Base-by-base conservation (phyloP, 1,139 yeast genomes). In the Blastobotrys capitulatus region DNA sequence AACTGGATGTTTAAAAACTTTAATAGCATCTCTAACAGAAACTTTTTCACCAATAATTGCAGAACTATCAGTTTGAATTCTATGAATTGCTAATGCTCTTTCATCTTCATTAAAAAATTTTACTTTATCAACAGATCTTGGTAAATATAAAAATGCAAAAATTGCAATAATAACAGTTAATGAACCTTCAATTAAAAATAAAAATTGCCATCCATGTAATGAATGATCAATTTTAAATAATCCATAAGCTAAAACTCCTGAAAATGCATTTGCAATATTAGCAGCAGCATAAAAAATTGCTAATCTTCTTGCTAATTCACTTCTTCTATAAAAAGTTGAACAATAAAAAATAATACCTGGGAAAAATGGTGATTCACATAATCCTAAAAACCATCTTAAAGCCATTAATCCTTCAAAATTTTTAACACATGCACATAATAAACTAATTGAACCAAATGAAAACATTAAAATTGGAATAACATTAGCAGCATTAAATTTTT, bases 371-470 rank as follows among this genome's bases (percentile, higher is more conserved):
- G 64, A 60, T 40, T 62, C 66, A 40, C 57, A 55, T 38, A 61
- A 46, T 15, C 66, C 66, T 44, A 80, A 54, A 38, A 62, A 50
- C 46, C 61, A 53, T 20, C 67, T 55, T 25, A 59, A 48, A 2
- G 58, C 62, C 43, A 60, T 53, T 34, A 63, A 51, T n/a, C 60
- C 60, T 6, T 57, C 58, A 41, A 54, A 57, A 39, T 54, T 55
- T 31, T 55, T 65, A 43, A 74, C 79, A 53, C 76, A 78, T 1
- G 84, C 86, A 72, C 79, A 73, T 43, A 83, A 79, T 48, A 81
- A 72, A 34, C 84, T 77, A 7, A 80, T 67, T 8, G 69, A 62
- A 39, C 84, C 85, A 83, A 85, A 80, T 19, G 69, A 55, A 2
- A 77, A 68, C 83, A 79, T 80, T 46, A 68, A 10, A 56, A 56